Base-by-base conservation (phyloP, 495 filamentous ascomycete genomes). In the Oidiodendron maius region DNA sequence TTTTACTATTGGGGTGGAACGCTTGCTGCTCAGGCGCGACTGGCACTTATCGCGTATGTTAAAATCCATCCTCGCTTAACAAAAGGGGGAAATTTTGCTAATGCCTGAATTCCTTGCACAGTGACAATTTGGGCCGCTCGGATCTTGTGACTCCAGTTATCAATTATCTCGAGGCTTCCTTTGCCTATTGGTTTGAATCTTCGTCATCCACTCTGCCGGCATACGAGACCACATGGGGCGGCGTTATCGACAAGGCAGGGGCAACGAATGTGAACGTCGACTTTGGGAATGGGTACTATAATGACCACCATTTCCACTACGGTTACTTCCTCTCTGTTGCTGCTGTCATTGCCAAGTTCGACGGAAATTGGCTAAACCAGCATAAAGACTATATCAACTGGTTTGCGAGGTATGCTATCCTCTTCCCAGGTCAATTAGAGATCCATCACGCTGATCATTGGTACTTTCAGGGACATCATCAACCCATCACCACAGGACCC, bases 251-350 rank as follows among this genome's bases (percentile, higher is more conserved):
- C 4, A 80, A 81, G 5, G 89, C 87, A 2, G 79, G 80, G 6
- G 96, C 94, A 61, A 61, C 64, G n/a, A 88, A 75, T 11, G 78
- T 84, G 10, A 80, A 95, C 56, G 52, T 73, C 4, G 88, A 94
- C 58, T 93, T 91, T 61, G 89, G 89, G 42, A 90, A 91, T 58
- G 81, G 81, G 1, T 80, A 80, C 52, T 96, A 95, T 71, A 96
- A 96, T 59, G 93, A 98, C 59, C 94, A 97, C 59, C 94, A 98
- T 64, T 98, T 98, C 69, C 94, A 95, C 38, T 78, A 75, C 51
- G 80, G 84, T 26, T 96, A 98, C 64, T 95, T 94, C 66, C 83
- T 98, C 61, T 87, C 87, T 50, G 76, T 89, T 1, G 93, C 89
- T 8, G 86, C 93, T 9, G 77, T 91, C 39, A 89, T 97, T 43